Base-by-base conservation (phyloP, 2,329 filamentous ascomycete species). In the Triangularia setosa region DNA sequence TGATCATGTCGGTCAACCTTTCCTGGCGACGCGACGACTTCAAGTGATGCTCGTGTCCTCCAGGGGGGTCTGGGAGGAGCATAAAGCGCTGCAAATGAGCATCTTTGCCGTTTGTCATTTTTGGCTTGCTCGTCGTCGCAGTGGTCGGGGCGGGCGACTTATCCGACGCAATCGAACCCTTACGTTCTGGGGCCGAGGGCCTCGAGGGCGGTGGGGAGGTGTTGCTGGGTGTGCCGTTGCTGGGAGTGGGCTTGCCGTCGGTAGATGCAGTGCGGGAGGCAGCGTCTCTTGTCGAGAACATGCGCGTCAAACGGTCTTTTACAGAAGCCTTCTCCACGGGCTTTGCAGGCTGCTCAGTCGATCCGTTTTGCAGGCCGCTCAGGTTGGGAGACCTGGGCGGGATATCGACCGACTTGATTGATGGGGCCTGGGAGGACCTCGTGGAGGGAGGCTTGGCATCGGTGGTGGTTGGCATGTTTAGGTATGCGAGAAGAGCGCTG, bases 1-100 rank as follows among this genome's bases (percentile, higher is more conserved):
- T 90, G 77, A 96, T 90, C 87, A 98, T 91, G 76, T 96, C 93
- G 21, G 91, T 90, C 63, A 99, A 83, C 79, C 97, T 98, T 78
- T 99, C 94, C 77, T 99, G 94, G 64, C 95, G 87, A 75, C 92
- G 92, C 66, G 91, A 91, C 67, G 91, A 93, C 79, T 92, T 95
- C 68, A 99, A 87, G 71, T 92, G 87, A 75, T 99, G 95, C 72
- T 91, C 89, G 73, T 99, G 95, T 35, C 87, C 85, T 68, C 91
- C 91, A 67, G 89, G 80, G 6, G 79, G 76, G 5, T 84, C 81
- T 23, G 79, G 69, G 62, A 81, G 80, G 53, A 79, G 59, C 27
- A 83, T 77, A 73, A 85, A 89, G 69, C 86, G 83, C 67, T 83
- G 79, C 4, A 66, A 66, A 3, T 67, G 63, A 9, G 68, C 70